Conservation (phyloP, 2,329 filamentous ascomycete genomes). For the Nannizzia gypsea region DNA sequence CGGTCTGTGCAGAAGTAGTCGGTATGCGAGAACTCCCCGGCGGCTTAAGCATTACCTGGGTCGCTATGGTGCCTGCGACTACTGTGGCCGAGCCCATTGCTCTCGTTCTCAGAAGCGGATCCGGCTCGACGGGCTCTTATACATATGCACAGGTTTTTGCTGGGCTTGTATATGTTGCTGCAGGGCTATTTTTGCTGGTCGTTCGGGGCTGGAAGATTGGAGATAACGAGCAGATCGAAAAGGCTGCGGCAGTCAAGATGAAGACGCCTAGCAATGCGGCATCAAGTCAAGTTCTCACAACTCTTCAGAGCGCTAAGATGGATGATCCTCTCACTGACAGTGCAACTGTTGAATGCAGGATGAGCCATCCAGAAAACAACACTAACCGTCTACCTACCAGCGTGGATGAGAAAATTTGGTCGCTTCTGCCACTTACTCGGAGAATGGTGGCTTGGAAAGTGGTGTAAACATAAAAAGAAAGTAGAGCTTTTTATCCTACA, state of each 20-base stretch:
- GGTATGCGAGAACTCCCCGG: constrained; percentile 47
- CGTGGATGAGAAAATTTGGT: constrained; percentile 16
- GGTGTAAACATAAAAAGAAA: neutral
- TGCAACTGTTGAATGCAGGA: neutral
- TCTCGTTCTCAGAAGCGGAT: constrained; percentile 41
- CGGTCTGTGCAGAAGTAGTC: constrained; percentile 50
- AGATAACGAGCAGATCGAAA: constrained; percentile 16
- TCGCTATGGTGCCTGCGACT: constrained; percentile 44
- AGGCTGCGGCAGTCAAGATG: constrained; percentile 10
- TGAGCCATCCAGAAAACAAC: neutral
- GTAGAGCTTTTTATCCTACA: neutral
- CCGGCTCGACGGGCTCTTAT: constrained; percentile 23
- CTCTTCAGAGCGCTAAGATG: neutral
- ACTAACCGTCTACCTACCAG: neutral
- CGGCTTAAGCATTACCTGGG: constrained; percentile 48
- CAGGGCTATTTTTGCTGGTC: constrained; percentile 38
- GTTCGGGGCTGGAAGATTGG: constrained; percentile 32
- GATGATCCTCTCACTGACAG: neutral
- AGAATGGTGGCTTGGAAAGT: constrained; percentile 20
- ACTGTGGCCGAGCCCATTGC: constrained; percentile 45
- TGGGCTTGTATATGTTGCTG: constrained; percentile 49
- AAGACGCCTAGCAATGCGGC: neutral
- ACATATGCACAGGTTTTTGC: constrained; percentile 43
- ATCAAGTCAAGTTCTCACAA: neutral
- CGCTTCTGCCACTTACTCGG: constrained; percentile 19